These are phyloP conservation scores for Teunomyces funiuensis DNA, from an alignment of 805 yeast genomes.

Conservation along the genomic window DNA sequence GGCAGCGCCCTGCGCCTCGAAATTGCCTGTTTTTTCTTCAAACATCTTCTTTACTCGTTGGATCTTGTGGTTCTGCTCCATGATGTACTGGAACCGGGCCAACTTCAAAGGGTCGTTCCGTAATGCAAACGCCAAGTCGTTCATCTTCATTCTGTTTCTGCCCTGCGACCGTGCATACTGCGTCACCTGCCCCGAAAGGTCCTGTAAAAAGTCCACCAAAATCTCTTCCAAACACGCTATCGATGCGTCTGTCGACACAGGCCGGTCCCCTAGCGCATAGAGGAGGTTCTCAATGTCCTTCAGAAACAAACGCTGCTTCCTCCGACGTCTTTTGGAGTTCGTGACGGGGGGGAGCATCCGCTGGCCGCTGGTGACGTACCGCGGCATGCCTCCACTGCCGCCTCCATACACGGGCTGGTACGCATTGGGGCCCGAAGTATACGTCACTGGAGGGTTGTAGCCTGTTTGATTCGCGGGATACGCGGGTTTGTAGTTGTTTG, in stretches of 20 bases:
- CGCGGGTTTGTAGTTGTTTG: background rate
- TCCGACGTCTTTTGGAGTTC: slow-evolving; percentile 19
- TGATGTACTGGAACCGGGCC: slow-evolving; percentile 40
- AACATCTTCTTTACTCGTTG: slow-evolving; percentile 42
- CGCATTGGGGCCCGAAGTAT: background rate
- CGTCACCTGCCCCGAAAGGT: slow-evolving; percentile 32
- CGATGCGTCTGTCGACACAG: slow-evolving; percentile 38
- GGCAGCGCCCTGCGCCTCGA: slow-evolving; percentile 6
- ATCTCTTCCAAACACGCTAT: slow-evolving; percentile 40
- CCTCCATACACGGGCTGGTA: background rate
- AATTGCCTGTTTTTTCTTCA: slow-evolving; percentile 26
- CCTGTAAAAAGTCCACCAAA: slow-evolving; percentile 36
- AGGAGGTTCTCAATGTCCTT: slow-evolving; percentile 43
- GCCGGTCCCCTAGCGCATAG: slow-evolving; percentile 43
- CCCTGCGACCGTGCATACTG: slow-evolving; percentile 39
- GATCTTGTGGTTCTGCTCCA: slow-evolving; percentile 37
- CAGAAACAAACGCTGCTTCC: slow-evolving; percentile 37
- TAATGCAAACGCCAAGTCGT: slow-evolving; percentile 42
- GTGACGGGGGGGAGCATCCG: slow-evolving; percentile 8
- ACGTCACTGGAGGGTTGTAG: background rate
- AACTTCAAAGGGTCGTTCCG: slow-evolving; percentile 43
- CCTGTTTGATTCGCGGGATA: background rate
- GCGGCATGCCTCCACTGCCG: background rate
- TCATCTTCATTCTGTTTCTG: slow-evolving; percentile 38
- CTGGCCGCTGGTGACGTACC: slow-evolving; percentile 1